These are phyloP conservation scores for Globisporangium rhizosaccharum DNA, from an alignment of 352 stramenopile genomes.

Conservation along the genomic window DNA sequence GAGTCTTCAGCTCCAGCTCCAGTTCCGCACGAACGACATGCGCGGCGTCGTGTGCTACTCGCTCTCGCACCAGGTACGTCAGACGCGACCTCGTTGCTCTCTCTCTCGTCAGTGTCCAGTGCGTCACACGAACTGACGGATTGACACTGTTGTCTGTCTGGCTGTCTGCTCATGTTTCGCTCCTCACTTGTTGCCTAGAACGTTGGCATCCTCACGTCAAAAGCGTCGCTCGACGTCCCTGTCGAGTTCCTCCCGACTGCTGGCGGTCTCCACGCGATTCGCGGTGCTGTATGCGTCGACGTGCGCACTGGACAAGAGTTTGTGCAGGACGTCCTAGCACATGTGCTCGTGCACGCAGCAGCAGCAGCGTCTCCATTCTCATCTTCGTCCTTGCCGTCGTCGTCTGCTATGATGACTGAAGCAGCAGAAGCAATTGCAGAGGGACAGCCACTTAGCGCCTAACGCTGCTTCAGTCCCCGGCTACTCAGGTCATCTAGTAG, in stretches of 20 bases:
- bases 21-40: constrained; percentile 71
- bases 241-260: constrained; percentile 65
- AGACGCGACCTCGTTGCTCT: no score
- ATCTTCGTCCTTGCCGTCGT: neutral
- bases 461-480: neutral
- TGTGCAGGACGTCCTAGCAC: constrained; percentile 39
- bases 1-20: constrained; percentile 60
- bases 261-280: constrained; percentile 59
- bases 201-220: constrained; percentile 45
- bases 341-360: constrained; percentile 41
- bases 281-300: constrained; percentile 65
- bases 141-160: neutral
- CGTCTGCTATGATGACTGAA: constrained; percentile 6
- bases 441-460: neutral
- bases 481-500: neutral
- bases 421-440: neutral
- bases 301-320: constrained; percentile 57
- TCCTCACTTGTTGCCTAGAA: constrained; percentile 35
- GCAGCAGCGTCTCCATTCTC: neutral
- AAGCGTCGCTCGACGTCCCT: constrained; percentile 33
- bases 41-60: constrained; percentile 66
- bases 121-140: neutral
- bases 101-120: neutral
- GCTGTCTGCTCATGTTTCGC: neutral
- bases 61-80: constrained; percentile 61